A percentile compares a stretch with the other conserved stretches of the same genome.
Conservation (phyloP, 169 alveolate species). For the Plasmodium blacklocki region DNA sequence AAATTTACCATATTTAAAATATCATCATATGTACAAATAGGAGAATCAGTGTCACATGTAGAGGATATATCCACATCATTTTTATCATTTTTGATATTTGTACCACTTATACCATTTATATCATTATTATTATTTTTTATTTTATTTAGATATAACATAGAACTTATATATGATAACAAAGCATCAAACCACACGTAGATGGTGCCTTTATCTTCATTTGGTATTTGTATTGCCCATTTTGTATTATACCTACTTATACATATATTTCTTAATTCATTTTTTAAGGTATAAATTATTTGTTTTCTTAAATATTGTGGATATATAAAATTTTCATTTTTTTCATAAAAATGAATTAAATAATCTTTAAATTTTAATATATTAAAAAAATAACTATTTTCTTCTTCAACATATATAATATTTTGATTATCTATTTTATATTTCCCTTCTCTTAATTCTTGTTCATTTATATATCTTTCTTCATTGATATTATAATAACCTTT, state of each 20-base stretch:
- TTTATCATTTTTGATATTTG: too few species aligned
- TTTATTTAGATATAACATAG: conserved; percentile 18
- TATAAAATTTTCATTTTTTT: conserved; percentile 39
- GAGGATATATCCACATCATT: too few species aligned
- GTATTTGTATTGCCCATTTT: conserved; percentile 81
- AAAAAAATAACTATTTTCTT: conserved; percentile 83
- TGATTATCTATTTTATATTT: conserved; percentile 12
- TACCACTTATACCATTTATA: too few species aligned
- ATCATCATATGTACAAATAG: conserved; percentile 30
- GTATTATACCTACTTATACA: conserved; percentile 83
- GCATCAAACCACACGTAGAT: conserved; percentile 95
- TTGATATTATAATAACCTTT: conserved; percentile 81
- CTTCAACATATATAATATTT: conserved; percentile 78
- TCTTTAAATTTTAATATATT: conserved; percentile 76
- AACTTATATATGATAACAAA: conserved; percentile 87
- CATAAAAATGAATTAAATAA: conserved; percentile 72
- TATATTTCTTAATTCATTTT: conserved; percentile 78
- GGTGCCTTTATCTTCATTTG: conserved; percentile 81
- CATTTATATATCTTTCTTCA: conserved; percentile 77
- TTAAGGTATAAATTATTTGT: conserved; percentile 50
- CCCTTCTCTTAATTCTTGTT: conserved; percentile 16
- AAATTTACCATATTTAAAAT: conserved; percentile 5
- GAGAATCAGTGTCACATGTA: not conserved
- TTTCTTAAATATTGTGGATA: conserved; percentile 71
- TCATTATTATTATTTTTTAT: not conserved